Evolutionary conservation across 164 flowering plant species (phyloP).

Genomic region (Sextonia rubra): DNA sequence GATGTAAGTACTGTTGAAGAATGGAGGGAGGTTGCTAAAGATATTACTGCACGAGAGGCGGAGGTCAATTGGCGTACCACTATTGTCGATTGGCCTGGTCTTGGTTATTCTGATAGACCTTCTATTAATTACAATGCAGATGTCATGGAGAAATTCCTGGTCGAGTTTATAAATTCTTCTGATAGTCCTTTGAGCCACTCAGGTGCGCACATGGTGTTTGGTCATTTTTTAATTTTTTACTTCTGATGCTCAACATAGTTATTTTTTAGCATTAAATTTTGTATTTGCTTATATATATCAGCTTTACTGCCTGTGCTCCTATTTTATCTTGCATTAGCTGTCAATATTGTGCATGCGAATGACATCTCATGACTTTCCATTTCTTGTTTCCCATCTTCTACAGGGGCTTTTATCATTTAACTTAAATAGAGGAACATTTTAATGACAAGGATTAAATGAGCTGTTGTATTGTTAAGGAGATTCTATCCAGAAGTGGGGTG

Average conservation of each 20-base stretch:
- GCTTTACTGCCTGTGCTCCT: too few species aligned
- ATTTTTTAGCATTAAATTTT: too few species aligned
- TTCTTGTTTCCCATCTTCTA: too few species aligned
- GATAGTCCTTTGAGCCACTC: slow-evolving; percentile 54
- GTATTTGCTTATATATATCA: too few species aligned
- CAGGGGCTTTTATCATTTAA: too few species aligned
- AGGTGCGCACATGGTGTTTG: slow-evolving; percentile 28
- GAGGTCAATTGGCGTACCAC: slow-evolving; percentile 59
- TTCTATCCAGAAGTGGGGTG: too few species aligned
- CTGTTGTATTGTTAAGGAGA: too few species aligned
- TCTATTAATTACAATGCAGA: slow-evolving; percentile 81
- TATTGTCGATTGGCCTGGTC: slow-evolving; percentile 95
- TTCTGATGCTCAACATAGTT: not conserved
- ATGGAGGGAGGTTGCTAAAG: slow-evolving; percentile 80
- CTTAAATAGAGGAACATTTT: too few species aligned
- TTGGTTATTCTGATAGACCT: slow-evolving; percentile 84
- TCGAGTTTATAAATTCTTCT: slow-evolving; percentile 64
- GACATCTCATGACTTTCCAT: too few species aligned
- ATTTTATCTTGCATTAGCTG: too few species aligned
- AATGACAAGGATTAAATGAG: too few species aligned
- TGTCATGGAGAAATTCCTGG: slow-evolving; percentile 85
- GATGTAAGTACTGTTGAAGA: slow-evolving; percentile 98
- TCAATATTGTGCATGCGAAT: too few species aligned
- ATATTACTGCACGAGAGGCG: slow-evolving; percentile 54
- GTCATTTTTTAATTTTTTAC: not conserved